Base-by-base conservation (phyloP, 1,284 basidiomycete species). In the Athelia sp. region DNA sequence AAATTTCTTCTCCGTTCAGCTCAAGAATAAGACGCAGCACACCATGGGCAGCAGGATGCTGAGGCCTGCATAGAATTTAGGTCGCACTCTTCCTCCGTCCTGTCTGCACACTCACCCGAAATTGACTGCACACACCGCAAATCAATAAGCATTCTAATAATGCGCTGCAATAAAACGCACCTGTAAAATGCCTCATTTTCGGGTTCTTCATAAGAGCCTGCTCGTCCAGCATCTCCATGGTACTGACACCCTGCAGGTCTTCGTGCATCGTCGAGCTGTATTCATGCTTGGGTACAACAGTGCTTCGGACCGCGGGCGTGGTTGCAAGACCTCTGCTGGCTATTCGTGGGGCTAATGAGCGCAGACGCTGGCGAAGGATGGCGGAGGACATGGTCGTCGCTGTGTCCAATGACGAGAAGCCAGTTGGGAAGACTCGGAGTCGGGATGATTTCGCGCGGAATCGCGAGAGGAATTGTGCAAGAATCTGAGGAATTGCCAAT, bases 31-130 rank as follows among this genome's bases (percentile, higher is more conserved):
- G 82, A 58, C 96, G 91, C 49, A 99, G 81, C 70, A 99, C 97
- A 68, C 96, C 96, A 70, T 99, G 96, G 26, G 96, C 96, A 53
- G 96, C 97, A 50, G 96, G 96, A 77, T 99, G 96, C 70, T 99
- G 96, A 53, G 96, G 94, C 57, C 88, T 90, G 56, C 42, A 23
- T 24, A 15, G 14, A 52, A 18, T 1, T 19, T 21, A 40, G 19
- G 11, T 51, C 32, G 24, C 24, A 4, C 13, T 17, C 35, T 29
- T 2, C 13, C 44, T 19, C 32, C 24, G 22, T 45, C 22, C 18
- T 11, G 23, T 29, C 26, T 13, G 36, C 19, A 50, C 36, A 65
- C 81, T 54, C 58, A 87, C 84, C 92, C 92, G 66, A 95, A 94
- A 76, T 95, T 94, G 60, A 95, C 92, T 92, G 59, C 19, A 19